These are phyloP conservation scores for Aspergillus brunneoviolaceus DNA, from an alignment of 2,329 filamentous ascomycete genomes.

Conservation along the genomic window DNA sequence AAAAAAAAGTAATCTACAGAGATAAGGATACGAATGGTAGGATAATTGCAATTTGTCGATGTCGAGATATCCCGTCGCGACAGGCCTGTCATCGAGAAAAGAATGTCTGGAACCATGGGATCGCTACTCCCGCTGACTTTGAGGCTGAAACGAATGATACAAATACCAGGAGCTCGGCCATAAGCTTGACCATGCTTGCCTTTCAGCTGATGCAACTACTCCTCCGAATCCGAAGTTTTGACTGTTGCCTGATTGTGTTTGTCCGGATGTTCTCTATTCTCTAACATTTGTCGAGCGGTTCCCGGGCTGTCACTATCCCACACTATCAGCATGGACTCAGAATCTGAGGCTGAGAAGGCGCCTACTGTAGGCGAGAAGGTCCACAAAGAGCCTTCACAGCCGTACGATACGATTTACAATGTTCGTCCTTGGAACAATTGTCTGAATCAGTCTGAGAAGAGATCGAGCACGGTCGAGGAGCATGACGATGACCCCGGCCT, in stretches of 20 bases:
- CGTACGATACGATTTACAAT: constrained; percentile 3
- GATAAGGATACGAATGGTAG: constrained; percentile 1
- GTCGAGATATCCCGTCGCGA: background rate
- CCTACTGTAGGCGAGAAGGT: background rate
- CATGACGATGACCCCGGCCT: constrained; percentile 15
- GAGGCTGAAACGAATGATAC: background rate
- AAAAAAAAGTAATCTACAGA: background rate
- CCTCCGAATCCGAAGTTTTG: background rate
- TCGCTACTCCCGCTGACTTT: background rate
- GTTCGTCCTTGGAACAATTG: constrained; percentile 5
- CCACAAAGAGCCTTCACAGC: background rate
- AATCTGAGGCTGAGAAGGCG: background rate
- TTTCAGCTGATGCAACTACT: background rate
- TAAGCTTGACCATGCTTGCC: background rate
- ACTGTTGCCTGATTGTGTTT: background rate
- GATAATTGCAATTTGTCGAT: background rate
- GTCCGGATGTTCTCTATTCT: background rate
- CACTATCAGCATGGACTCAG: background rate
- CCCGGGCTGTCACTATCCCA: background rate
- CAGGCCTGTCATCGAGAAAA: background rate
- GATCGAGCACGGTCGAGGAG: background rate
- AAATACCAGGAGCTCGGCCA: background rate
- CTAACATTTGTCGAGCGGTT: background rate
- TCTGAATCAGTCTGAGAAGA: background rate
- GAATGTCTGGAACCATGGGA: background rate